Evolutionary conservation across 2,329 filamentous ascomycete genomes (phyloP).

Genomic region (Tolypocladium inflatum): DNA sequence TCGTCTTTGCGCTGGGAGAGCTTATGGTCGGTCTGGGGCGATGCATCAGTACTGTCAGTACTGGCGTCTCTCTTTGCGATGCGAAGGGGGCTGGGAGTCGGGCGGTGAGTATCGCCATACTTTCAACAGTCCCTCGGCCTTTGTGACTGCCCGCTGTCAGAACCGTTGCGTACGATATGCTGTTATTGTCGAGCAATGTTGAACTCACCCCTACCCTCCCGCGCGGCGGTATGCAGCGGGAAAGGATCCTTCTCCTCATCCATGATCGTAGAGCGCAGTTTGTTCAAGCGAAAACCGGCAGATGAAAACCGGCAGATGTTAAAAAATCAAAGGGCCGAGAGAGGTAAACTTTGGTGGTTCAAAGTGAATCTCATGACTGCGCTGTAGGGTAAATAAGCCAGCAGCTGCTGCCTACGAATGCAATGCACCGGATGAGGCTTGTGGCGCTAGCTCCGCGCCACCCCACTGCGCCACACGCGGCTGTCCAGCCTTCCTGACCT

Average conservation of each 20-base stretch:
- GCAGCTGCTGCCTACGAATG: neutral
- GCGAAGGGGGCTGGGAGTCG: neutral
- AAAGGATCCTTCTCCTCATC: constrained; percentile 49
- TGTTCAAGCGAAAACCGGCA: rapidly evolving
- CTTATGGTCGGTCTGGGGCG: constrained; percentile 62
- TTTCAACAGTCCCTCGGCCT: constrained; percentile 9
- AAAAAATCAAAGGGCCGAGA: neutral
- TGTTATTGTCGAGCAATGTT: neutral
- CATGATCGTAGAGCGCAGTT: constrained; percentile 8
- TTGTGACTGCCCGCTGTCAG: constrained; percentile 3
- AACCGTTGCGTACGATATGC: too few species aligned
- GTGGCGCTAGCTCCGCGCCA: neutral
- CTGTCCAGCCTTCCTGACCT: constrained; percentile 12
- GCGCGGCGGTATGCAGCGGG: constrained; percentile 77
- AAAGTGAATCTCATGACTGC: neutral
- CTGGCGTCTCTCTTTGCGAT: neutral
- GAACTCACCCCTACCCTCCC: constrained; percentile 69
- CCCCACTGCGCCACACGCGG: constrained; percentile 19
- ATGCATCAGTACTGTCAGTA: neutral
- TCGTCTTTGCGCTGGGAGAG: constrained; percentile 65
- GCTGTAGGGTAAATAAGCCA: neutral
- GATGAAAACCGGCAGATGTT: too few species aligned
- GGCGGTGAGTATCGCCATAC: neutral
- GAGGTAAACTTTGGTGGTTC: neutral
- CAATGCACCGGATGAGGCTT: neutral